Base-by-base conservation (phyloP, 371 early-diverging fungal species). In the Mortierella sp. region DNA sequence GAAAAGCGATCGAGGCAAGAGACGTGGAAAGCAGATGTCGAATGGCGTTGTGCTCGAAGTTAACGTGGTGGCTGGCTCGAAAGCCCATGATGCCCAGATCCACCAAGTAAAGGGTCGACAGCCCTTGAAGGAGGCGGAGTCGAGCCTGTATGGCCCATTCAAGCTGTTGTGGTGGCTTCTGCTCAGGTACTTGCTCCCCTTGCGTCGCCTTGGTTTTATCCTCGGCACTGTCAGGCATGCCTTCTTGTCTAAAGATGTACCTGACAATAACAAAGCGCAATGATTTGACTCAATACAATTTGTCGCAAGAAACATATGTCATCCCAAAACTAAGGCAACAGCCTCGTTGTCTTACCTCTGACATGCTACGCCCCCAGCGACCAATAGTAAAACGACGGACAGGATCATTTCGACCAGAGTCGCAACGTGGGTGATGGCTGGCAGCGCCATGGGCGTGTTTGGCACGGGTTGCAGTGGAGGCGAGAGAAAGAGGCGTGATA, bases 71-170 rank as follows among this genome's bases (percentile, higher is more conserved):
- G n/a, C 42, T 42, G 24, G 44, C 44, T 24, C 24, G 68, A 68
- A 57, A 74, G 5, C 31, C 21, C 45, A 79, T 70, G 8, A 79
- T 24, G 0, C 70, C 70, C 70, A 79, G 48, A 21, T 74, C 79
- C 47, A 74, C 31, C 21, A 79, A 47, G 14, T 44, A 74, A 11
- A 74, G 68, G 19, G 24, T 10, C 26, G 75, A n/a, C 11, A 70
- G 7, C 13, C 50, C 70, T 16, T 74, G 75, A 34, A 74, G 28
- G 16, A 79, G 75, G 7, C 68, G 55, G 19, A 74, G 38, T 28
- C 65, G 28, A 7, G 24, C 54, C 19, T 26, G 38, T 45, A 58
- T 19, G n/a, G 72, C 42, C 28, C 24, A n/a, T 9, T 47, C 45
- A 50, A 26, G 34, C 7, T 16, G 50, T 16, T 11, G 50, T 16